Evolutionary conservation across 441 rosid genomes (phyloP).

Genomic region (Erodium texanum): DNA sequence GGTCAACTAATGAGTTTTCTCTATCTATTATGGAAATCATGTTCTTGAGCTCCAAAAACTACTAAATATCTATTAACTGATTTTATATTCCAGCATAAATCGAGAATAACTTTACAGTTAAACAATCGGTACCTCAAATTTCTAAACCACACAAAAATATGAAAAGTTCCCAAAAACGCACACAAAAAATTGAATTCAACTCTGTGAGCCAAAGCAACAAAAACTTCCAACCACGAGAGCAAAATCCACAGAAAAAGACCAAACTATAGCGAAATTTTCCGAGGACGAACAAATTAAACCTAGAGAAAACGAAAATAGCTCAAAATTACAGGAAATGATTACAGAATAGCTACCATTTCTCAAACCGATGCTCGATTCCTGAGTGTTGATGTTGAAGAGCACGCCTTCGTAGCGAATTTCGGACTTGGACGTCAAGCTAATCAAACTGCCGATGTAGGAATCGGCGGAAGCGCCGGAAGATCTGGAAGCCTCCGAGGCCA

Average conservation of each 20-base stretch:
- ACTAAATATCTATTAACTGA: too few species aligned
- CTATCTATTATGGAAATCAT: too few species aligned
- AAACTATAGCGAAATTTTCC: background rate
- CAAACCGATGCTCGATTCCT: slow-evolving; percentile 32
- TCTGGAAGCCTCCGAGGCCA: slow-evolving; percentile 6
- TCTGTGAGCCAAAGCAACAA: background rate
- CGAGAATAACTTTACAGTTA: background rate
- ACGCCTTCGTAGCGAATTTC: slow-evolving; percentile 39
- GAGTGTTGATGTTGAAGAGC: slow-evolving; percentile 30
- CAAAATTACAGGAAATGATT: background rate
- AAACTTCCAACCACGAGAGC: background rate
- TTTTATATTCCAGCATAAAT: background rate
- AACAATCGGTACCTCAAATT: background rate
- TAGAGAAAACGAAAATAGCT: background rate
- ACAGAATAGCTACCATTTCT: slow-evolving; percentile 21
- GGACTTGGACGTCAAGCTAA: slow-evolving; percentile 34
- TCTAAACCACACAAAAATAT: background rate
- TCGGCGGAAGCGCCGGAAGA: slow-evolving; percentile 21
- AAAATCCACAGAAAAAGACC: background rate
- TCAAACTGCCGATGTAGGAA: slow-evolving; percentile 33
- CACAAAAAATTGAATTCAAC: background rate
- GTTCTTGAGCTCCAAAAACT: too few species aligned
- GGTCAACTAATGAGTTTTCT: too few species aligned
- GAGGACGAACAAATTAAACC: background rate
- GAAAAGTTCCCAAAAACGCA: background rate